These are phyloP conservation scores for Zygosaccharomyces sapae DNA, from an alignment of 1,139 yeast species.

Conservation along the genomic window DNA sequence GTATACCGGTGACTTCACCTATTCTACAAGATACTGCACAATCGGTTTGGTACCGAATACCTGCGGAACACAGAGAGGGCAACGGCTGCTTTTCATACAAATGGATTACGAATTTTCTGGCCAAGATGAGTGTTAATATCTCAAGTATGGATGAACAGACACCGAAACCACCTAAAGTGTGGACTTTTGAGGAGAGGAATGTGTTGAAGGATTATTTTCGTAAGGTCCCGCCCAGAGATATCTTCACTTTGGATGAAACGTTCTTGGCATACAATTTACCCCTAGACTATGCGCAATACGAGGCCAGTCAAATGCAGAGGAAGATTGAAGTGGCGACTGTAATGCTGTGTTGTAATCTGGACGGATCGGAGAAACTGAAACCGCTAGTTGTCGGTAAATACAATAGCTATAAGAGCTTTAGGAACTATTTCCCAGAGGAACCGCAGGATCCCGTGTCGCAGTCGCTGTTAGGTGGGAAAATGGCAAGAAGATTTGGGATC, in stretches of 20 bases:
- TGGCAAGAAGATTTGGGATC: conserved; percentile 50
- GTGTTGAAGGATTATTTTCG: conserved; percentile 36
- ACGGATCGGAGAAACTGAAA: conserved; percentile 57
- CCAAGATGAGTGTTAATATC: conserved; percentile 51
- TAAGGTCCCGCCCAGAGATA: conserved; percentile 47
- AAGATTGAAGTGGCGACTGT: conserved; percentile 46
- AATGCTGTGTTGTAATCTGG: conserved; percentile 59
- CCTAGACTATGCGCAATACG: conserved; percentile 54
- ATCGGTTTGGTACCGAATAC: conserved; percentile 59
- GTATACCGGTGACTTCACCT: conserved; percentile 60
- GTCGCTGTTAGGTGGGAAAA: conserved; percentile 38
- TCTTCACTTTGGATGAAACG: conserved; percentile 60
- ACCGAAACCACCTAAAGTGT: conserved; percentile 49
- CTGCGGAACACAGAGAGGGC: conserved; percentile 53
- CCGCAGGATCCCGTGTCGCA: conserved; percentile 29
- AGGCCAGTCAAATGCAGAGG: conserved; percentile 42
- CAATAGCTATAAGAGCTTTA: conserved; percentile 48
- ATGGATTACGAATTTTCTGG: conserved; percentile 59
- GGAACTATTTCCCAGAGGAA: conserved; percentile 40
- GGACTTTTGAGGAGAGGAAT: conserved; percentile 58
- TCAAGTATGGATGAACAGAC: conserved; percentile 46
- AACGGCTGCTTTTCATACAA: conserved; percentile 61
- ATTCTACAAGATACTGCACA: conserved; percentile 61
- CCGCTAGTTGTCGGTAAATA: conserved; percentile 61
- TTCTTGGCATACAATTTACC: conserved; percentile 59